Evolutionary conservation across 2,329 filamentous ascomycete genomes (phyloP).

Genomic region (Zymoseptoria tritici): DNA sequence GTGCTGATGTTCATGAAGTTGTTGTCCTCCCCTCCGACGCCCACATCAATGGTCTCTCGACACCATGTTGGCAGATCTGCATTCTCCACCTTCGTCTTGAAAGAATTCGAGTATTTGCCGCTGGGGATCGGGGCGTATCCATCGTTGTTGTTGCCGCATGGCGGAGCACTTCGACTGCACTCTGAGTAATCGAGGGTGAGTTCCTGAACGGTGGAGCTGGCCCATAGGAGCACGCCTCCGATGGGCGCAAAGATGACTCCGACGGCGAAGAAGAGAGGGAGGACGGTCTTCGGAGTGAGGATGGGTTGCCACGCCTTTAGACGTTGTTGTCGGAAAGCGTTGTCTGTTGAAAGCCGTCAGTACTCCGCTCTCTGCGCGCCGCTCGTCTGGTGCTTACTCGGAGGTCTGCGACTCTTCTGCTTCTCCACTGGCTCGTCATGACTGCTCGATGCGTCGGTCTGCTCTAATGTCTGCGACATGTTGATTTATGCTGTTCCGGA

Average conservation of each 20-base stretch:
- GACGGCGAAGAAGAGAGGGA: slow-evolving; percentile 84
- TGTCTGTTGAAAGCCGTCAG: slow-evolving; percentile 53
- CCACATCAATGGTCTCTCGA: slow-evolving; percentile 11
- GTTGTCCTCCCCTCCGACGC: slow-evolving; percentile 17
- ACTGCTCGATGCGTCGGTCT: slow-evolving; percentile 36
- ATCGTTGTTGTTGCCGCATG: slow-evolving; percentile 30
- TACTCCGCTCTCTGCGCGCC: background rate
- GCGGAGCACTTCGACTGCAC: slow-evolving; percentile 52
- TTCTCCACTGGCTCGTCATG: slow-evolving; percentile 46
- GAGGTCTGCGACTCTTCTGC: slow-evolving; percentile 83
- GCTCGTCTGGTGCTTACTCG: slow-evolving; percentile 55
- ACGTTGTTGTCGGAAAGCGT: slow-evolving; percentile 91
- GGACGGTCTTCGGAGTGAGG: slow-evolving; percentile 85
- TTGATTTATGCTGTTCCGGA: background rate
- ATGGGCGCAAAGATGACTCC: slow-evolving; percentile 91
- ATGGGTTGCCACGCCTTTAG: slow-evolving; percentile 99
- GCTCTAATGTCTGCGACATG: slow-evolving; percentile 42
- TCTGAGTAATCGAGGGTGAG: slow-evolving; percentile 83
- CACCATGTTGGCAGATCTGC: slow-evolving; percentile 27
- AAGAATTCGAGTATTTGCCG: slow-evolving; percentile 57
- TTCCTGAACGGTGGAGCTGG: slow-evolving; percentile 80
- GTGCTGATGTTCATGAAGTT: slow-evolving; percentile 29
- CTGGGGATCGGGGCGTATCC: slow-evolving; percentile 47
- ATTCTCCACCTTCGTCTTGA: slow-evolving; percentile 46
- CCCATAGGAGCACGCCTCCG: slow-evolving; percentile 77